A percentile compares a stretch with the other conserved stretches of the same genome.
phyloP scores from a whole-genome alignment of 768 basidiomycete genomes.

The Gautieria morchelliformis region DNA sequence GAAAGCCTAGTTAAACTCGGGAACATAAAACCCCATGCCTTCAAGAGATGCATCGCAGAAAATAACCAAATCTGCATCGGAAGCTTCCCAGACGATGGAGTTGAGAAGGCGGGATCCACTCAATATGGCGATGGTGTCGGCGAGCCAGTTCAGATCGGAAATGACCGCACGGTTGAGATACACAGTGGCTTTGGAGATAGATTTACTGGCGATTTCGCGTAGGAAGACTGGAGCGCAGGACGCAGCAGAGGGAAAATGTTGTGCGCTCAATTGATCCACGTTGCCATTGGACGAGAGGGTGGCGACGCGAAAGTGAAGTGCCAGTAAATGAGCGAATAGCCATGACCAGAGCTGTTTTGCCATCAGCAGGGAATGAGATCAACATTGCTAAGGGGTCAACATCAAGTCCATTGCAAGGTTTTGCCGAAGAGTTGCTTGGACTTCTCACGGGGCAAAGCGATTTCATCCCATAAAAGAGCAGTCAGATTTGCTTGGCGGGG shows the following conservation, averaged over 20 bases:
- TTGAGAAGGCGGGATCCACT: too few relatives aligned
- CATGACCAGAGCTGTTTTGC: constrained; percentile 11
- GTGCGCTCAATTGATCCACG: constrained; percentile 30
- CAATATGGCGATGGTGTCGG: too few relatives aligned
- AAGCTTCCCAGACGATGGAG: too few relatives aligned
- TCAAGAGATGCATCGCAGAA: too few relatives aligned
- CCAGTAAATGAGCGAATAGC: constrained; percentile 8
- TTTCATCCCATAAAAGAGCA: constrained; percentile 32
- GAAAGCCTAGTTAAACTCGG: too few relatives aligned
- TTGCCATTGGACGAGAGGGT: constrained; percentile 18
- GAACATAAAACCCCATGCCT: too few relatives aligned
- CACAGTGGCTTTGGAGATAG: background rate
- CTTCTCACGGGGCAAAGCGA: constrained; percentile 30
- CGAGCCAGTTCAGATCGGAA: too few relatives aligned
- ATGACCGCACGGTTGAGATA: background rate
- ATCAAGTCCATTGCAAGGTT: constrained; percentile 22
- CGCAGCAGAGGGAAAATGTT: constrained; percentile 30
- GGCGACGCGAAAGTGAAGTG: constrained; percentile 1
- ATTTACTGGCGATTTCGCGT: constrained; percentile 25
- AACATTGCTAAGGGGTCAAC: constrained; percentile 34
- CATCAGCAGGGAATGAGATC: constrained; percentile 15
- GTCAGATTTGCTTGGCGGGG: constrained; percentile 23
- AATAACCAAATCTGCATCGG: too few relatives aligned
- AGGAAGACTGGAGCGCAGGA: constrained; percentile 24
- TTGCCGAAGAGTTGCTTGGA: constrained; percentile 30